A percentile compares a stretch with the other conserved stretches of the same genome.
Conservation (phyloP, 2,329 filamentous ascomycete genomes). For the Colletotrichum lindemuthianum region DNA sequence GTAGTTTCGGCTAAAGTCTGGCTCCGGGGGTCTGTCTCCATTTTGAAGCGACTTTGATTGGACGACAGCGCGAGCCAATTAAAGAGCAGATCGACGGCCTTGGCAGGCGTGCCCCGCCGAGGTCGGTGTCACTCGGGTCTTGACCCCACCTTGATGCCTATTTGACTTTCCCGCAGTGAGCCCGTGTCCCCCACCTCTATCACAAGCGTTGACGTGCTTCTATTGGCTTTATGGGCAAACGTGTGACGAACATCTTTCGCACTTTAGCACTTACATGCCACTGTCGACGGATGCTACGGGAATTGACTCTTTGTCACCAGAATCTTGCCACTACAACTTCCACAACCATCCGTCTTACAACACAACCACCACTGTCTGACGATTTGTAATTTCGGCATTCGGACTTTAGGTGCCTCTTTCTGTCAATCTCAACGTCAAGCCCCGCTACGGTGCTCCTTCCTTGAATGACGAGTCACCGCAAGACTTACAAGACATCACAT, state of each 20-base stretch:
- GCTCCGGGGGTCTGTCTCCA: slow-evolving; percentile 1
- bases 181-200: slow-evolving; percentile 30
- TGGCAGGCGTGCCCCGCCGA: slow-evolving; percentile 19
- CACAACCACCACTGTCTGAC: neutral
- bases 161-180: slow-evolving; percentile 28
- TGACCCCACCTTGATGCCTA: slow-evolving; percentile 23
- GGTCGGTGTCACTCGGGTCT: slow-evolving; percentile 16
- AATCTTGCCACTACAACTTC: slow-evolving; percentile 23
- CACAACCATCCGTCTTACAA: neutral
- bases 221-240: slow-evolving; percentile 20
- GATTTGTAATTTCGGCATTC: slow-evolving; percentile 1
- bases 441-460: slow-evolving; percentile 26
- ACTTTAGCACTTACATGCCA: slow-evolving; percentile 19
- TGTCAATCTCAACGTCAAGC: slow-evolving; percentile 9
- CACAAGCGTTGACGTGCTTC: slow-evolving; percentile 33
- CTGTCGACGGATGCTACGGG: slow-evolving; percentile 25
- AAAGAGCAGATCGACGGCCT: slow-evolving; percentile 4
- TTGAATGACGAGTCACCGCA: slow-evolving; percentile 33
- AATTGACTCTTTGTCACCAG: slow-evolving; percentile 20
- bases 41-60: slow-evolving; percentile 22
- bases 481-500: slow-evolving; percentile 31
- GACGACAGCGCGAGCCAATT: slow-evolving; percentile 15
- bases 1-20: slow-evolving; percentile 26
- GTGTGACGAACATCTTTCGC: slow-evolving; percentile 28
- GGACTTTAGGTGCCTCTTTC: slow-evolving; percentile 8